Base-by-base conservation (phyloP, 2,329 filamentous ascomycete species). In the Colletotrichum tanaceti region DNA sequence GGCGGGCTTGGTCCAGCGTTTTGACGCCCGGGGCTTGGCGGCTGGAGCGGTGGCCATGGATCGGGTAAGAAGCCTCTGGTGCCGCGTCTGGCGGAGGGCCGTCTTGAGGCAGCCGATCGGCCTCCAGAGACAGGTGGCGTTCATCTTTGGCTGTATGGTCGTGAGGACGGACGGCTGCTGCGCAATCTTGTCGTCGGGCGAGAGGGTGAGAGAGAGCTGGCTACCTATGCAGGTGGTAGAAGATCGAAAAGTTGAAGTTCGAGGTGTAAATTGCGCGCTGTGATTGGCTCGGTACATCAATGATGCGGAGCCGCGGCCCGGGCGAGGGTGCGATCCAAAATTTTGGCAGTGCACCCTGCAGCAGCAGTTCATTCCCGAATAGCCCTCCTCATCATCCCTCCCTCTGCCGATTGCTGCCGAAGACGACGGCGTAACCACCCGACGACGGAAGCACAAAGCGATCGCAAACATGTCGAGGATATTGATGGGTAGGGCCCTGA, bases 81-180 rank as follows among this genome's bases (percentile, higher is more conserved):
- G 85, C 71, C 88, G 83, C 54, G 85, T 80, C 75, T 87, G 85
- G 71, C 90, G 84, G 73, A 93, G 76, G 44, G 88, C 81, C 38
- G 87, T 83, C 80, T 91, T 92, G 77, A 92, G 88, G 80, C 89
- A 90, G 84, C 88, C 87, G 76, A 92, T 80, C 71, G 91, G 91
- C 87, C 91, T 89, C 87, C 91, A 89, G 80, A 87, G 75, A 69
- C 86, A 80, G 72, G 87, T 83, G 73, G 87, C 84, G 85, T 93
- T 93, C 84, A 85, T 88, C 72, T 75, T 81, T 74, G 70, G 64
- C 70, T 68, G 52, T 13, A 20, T 41, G 16, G 20, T 44, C 14
- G 28, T 39, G 28, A 2, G 24, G 38, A 54, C 38, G 7, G 20
- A 47, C 54, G 47, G 55, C 41, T 47, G n/a, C 28, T 28, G 18